Base-by-base conservation (phyloP, 352 stramenopile species). In the Peronospora destructor region DNA sequence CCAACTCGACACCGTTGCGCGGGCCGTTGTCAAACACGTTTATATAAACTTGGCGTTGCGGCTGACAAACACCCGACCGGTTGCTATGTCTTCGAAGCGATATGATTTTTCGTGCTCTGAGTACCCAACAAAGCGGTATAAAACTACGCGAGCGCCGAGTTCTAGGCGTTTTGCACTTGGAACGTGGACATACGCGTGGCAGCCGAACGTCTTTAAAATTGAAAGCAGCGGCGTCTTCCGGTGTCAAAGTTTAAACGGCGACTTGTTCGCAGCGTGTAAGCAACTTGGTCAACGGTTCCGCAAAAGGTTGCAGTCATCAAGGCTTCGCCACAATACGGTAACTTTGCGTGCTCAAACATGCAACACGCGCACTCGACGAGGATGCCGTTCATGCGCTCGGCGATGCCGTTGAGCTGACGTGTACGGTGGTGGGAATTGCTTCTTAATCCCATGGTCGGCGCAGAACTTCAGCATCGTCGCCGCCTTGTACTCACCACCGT, bases 401-500 rank as follows among this genome's bases (percentile, higher is more conserved):
- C 14, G 7, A 41, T 13, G 0, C 14, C 35, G 35, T 41, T 41
- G 35, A 41, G 35, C 14, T 53, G 55, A 35, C 11, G 26, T 49
- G 5, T 63, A 63, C 29, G 42, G 55, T 9, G 33, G 36, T 13
- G 14, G 51, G 2, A 29, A 57, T 34, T 66, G 38, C 14, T 51
- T 35, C 2, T 34, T 4, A 16, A 61, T 61, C 16, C 45, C 51
- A 16, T 37, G 17, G 9, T 28, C 32, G 10, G 19, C 17, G 34
- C 45, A 61, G 13, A 49, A 51, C 7, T 33, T 11, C 3, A 34
- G 6, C 11, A 71, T 53, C 9, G 14, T 14, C 14, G 48, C 40
- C 16, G 30, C 46, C 10, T 19, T 57, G 35, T 63, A 67, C 45
- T 64, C 52, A 2, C 44, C 48, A 6, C 61, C 61, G 33, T 61